Conservation (phyloP, 2,329 filamentous ascomycete species). For the Piedraia hortae region DNA sequence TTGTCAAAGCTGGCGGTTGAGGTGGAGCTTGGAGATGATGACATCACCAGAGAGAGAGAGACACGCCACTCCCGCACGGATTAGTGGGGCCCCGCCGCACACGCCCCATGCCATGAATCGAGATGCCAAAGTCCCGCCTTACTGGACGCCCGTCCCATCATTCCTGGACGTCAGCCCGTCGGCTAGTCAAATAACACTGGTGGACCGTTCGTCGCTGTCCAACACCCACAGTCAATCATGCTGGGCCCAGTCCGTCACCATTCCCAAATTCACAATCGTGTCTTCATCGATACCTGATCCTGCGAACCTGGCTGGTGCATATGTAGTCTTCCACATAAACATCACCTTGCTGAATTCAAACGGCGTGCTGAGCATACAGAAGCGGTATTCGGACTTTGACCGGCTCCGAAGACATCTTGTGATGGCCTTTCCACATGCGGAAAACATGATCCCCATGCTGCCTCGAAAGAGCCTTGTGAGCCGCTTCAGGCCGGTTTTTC, state of each 20-base stretch:
- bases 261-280: slow-evolving; percentile 34
- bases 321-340: slow-evolving; percentile 79
- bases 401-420: slow-evolving; percentile 47
- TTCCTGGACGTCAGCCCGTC: too few species aligned
- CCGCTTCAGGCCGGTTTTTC: slow-evolving; percentile 52
- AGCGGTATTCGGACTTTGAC: slow-evolving; percentile 74
- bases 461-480: slow-evolving; percentile 77
- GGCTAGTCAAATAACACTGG: too few species aligned
- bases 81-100: too few species aligned
- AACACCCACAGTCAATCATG: slow-evolving; percentile 27
- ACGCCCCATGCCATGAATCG: too few species aligned
- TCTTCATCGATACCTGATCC: slow-evolving; percentile 17
- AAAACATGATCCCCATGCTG: slow-evolving; percentile 61
- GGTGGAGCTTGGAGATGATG: too few species aligned
- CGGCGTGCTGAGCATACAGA: slow-evolving; percentile 14
- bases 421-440: slow-evolving; percentile 57
- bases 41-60: too few species aligned
- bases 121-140: too few species aligned
- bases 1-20: too few species aligned
- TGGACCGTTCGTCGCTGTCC: slow-evolving; percentile 34
- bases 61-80: too few species aligned
- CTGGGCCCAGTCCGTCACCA: slow-evolving; percentile 33
- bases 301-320: slow-evolving; percentile 40
- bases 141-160: too few species aligned
- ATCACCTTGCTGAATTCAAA: slow-evolving; percentile 64